These are phyloP conservation scores for Xylaria sp. DNA, from an alignment of 2,329 filamentous ascomycete genomes.

Conservation along the genomic window DNA sequence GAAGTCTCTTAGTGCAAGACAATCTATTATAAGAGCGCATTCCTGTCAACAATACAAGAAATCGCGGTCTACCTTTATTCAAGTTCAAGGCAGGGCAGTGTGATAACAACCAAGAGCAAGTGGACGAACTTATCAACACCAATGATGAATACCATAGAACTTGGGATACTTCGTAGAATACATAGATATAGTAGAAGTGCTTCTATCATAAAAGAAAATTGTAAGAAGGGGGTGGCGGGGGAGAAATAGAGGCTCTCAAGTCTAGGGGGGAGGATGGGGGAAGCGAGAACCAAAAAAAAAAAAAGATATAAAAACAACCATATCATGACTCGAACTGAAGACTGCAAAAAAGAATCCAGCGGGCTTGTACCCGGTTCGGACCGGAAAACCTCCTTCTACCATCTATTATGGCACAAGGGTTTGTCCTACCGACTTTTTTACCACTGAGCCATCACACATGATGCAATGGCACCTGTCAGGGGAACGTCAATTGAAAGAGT, in stretches of 20 bases:
- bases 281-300: background rate
- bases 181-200: background rate
- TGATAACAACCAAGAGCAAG: background rate
- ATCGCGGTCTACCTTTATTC: background rate
- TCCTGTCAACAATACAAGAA: too few relatives aligned
- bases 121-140: too few relatives aligned
- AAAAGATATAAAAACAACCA: background rate
- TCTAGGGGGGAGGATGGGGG: background rate
- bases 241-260: background rate
- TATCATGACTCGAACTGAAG: constrained; percentile 1
- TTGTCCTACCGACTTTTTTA: constrained; percentile 22
- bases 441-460: constrained; percentile 2
- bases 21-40: too few relatives aligned
- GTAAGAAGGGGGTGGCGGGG: background rate
- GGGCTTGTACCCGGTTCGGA: background rate
- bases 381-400: constrained; percentile 14
- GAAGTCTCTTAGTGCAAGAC: too few relatives aligned
- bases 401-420: constrained; percentile 5
- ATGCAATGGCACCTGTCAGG: background rate
- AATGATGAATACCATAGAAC: background rate
- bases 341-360: constrained; percentile 19
- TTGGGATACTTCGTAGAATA: background rate
- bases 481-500: constrained; percentile 18
- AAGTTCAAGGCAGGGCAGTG: background rate
- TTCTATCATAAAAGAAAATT: background rate